Percentiles rank a stretch among this genome's conserved stretches.
phyloP scores from a whole-genome alignment of 2,329 filamentous ascomycete species.

The Periglandula ipomoeae region DNA sequence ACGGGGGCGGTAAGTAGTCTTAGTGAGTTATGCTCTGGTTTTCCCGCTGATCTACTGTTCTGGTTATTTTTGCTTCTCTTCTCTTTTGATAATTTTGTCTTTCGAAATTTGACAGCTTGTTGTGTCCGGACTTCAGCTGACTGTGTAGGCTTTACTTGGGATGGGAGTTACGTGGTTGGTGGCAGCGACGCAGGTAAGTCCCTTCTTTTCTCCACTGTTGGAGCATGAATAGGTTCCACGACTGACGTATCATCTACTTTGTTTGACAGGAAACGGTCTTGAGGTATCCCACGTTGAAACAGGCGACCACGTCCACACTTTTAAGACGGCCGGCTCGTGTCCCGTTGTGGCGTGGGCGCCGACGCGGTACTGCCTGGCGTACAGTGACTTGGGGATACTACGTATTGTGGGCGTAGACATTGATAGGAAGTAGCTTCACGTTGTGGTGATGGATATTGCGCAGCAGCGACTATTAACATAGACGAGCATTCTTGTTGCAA shows the following conservation, averaged over 20 bases:
- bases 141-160: conserved; percentile 60
- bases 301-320: conserved; percentile 61
- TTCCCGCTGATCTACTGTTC: neutral
- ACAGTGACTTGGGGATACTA: conserved; percentile 58
- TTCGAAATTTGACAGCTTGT: neutral
- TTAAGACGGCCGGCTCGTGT: conserved; percentile 57
- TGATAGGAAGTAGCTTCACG: conserved; percentile 30
- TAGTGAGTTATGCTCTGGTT: conserved; percentile 33
- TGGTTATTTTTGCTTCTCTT: neutral
- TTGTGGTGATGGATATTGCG: neutral
- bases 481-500: no score
- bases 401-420: conserved; percentile 57
- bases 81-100: neutral
- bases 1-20: conserved; percentile 61
- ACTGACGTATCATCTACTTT: neutral
- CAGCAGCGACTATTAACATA: neutral
- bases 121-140: neutral
- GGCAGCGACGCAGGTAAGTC: conserved; percentile 61
- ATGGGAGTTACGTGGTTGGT: conserved; percentile 65
- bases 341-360: conserved; percentile 70
- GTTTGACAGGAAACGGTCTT: conserved; percentile 43
- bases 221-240: no score
- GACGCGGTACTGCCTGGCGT: conserved; percentile 63
- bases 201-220: neutral
- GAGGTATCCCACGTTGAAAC: conserved; percentile 65